These are phyloP conservation scores for Didymella glomerata DNA, from an alignment of 2,329 filamentous ascomycete genomes.

Conservation along the genomic window DNA sequence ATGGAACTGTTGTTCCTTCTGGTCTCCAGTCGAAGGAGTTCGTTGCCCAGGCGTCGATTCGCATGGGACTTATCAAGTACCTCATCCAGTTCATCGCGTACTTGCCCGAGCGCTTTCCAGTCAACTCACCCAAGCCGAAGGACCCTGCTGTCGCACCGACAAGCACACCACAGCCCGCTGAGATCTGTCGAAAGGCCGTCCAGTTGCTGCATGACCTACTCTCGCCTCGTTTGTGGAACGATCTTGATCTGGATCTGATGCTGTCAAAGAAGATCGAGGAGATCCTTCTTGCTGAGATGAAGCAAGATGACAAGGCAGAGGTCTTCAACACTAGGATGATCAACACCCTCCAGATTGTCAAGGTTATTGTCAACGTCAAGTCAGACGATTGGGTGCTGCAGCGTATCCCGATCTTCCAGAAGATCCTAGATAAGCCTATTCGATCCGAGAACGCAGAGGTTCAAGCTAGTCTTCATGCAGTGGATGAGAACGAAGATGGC, in stretches of 20 bases:
- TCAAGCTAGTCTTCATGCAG: constrained; percentile 86
- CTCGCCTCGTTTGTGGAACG: constrained; percentile 87
- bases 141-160: constrained; percentile 42
- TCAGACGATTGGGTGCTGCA: constrained; percentile 88
- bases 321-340: constrained; percentile 86
- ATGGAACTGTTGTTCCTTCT: constrained; percentile 65
- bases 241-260: constrained; percentile 83
- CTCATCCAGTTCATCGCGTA: constrained; percentile 94
- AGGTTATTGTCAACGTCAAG: constrained; percentile 87
- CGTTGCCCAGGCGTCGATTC: constrained; percentile 62
- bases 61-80: constrained; percentile 89
- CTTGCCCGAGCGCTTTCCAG: constrained; percentile 82
- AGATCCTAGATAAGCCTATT: constrained; percentile 86
- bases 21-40: constrained; percentile 60
- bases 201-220: constrained; percentile 83
- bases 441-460: constrained; percentile 90
- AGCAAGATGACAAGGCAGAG: constrained; percentile 63
- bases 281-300: constrained; percentile 76
- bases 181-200: constrained; percentile 87
- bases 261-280: constrained; percentile 90
- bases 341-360: constrained; percentile 91
- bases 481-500: constrained; percentile 74
- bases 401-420: constrained; percentile 80
- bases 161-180: constrained; percentile 65
- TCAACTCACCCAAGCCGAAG: constrained; percentile 60